These are phyloP conservation scores for Epicoccum nigrum DNA, from an alignment of 2,329 filamentous ascomycete species.

Conservation along the genomic window DNA sequence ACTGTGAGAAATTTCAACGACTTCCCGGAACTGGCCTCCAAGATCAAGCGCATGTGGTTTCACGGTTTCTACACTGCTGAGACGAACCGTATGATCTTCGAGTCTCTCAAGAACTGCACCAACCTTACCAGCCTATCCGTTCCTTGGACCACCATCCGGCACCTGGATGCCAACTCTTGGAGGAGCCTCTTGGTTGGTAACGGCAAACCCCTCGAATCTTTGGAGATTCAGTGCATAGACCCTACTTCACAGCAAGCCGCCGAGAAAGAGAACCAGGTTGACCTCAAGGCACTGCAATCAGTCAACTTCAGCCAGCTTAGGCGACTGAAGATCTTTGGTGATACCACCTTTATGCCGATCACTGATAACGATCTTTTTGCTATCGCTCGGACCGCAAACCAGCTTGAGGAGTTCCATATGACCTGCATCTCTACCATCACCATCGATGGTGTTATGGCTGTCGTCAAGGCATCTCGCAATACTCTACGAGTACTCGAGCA, in stretches of 20 bases:
- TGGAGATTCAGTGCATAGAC: slow-evolving; percentile 59
- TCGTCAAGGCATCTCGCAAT: slow-evolving; percentile 56
- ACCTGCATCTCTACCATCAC: slow-evolving; percentile 61
- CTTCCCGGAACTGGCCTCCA: slow-evolving; percentile 53
- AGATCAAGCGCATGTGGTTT: slow-evolving; percentile 61
- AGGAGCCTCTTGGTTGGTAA: slow-evolving; percentile 53
- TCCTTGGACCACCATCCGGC: slow-evolving; percentile 60
- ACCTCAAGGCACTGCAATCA: slow-evolving; percentile 54
- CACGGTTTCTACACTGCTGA: slow-evolving; percentile 60
- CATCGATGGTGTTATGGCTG: slow-evolving; percentile 59
- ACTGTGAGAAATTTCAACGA: slow-evolving; percentile 55
- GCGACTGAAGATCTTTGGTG: slow-evolving; percentile 61
- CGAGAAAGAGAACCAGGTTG: slow-evolving; percentile 48
- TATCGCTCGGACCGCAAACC: slow-evolving; percentile 58
- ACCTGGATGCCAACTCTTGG: slow-evolving; percentile 57
- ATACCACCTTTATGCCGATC: slow-evolving; percentile 60
- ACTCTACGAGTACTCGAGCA: slow-evolving; percentile 60
- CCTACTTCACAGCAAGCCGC: slow-evolving; percentile 54
- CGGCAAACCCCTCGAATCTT: slow-evolving; percentile 54
- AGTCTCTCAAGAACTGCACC: slow-evolving; percentile 54
- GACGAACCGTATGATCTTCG: slow-evolving; percentile 57
- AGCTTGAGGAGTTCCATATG: slow-evolving; percentile 60
- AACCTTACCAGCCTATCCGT: slow-evolving; percentile 57
- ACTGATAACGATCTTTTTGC: slow-evolving; percentile 56
- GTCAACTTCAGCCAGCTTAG: slow-evolving; percentile 58